Evolutionary conservation across 1,139 yeast species (phyloP).

Genomic region (Diutina sp.): DNA sequence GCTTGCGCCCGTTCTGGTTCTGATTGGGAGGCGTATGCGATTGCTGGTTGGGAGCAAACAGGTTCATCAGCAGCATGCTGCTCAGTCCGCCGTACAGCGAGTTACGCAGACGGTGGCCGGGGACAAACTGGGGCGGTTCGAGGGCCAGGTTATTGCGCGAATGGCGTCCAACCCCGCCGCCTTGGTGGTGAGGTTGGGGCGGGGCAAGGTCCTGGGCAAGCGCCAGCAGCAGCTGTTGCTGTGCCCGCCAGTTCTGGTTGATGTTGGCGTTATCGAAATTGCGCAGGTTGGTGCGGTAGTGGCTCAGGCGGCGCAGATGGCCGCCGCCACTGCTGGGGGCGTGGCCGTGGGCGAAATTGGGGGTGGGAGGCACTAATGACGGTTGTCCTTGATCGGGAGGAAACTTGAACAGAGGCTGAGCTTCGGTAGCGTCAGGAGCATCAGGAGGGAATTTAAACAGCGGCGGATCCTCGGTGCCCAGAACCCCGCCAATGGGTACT

Average conservation of each 20-base stretch:
- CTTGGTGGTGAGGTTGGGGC: background rate
- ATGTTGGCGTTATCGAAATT: conserved; percentile 40
- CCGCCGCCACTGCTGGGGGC: conserved; percentile 19
- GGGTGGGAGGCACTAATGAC: conserved; percentile 10
- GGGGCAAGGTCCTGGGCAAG: conserved; percentile 1
- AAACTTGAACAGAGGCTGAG: conserved; percentile 12
- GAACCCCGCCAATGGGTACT: background rate
- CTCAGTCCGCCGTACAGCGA: conserved; percentile 45
- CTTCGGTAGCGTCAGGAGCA: conserved; percentile 5
- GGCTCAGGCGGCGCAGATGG: conserved; percentile 31
- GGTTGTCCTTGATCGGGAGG: conserved; percentile 19
- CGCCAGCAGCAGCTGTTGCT: conserved; percentile 15
- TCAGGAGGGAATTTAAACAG: conserved; percentile 31
- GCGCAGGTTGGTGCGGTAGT: conserved; percentile 43
- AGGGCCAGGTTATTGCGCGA: conserved; percentile 11
- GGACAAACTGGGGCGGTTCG: conserved; percentile 52
- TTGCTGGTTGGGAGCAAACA: conserved; percentile 19
- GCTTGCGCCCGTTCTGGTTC: conserved; percentile 38
- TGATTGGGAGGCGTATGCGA: conserved; percentile 17
- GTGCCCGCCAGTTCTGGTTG: conserved; percentile 55
- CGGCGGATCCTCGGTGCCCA: background rate
- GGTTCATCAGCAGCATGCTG: conserved; percentile 41
- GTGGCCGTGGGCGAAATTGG: conserved; percentile 20
- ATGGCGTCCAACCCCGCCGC: background rate
- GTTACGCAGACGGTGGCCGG: conserved; percentile 68